phyloP scores from a whole-genome alignment of 192 early-diverging fungal genomes.

The Backusella tuberculispora region DNA sequence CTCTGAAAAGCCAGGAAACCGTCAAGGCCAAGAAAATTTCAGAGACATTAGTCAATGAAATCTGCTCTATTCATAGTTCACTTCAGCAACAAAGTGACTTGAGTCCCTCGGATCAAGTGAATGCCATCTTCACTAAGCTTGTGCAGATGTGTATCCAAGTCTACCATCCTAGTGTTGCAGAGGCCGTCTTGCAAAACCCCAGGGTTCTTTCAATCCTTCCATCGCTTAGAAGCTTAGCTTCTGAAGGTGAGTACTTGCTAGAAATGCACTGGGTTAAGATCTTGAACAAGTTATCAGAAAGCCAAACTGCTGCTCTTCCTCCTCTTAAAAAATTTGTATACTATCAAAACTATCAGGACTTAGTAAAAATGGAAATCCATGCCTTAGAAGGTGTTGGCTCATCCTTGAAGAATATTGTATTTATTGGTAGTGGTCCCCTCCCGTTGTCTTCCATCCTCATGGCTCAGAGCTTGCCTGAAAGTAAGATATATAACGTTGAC shows the following conservation, averaged over 20 bases:
- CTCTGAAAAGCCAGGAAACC: not conserved
- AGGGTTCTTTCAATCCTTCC: not conserved
- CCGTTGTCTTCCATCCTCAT: constrained; percentile 32
- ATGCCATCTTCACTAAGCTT: constrained; percentile 30
- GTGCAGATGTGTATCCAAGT: constrained; percentile 27
- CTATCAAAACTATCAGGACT: constrained; percentile 31
- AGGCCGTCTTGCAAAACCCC: constrained; percentile 1
- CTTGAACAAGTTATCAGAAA: not conserved
- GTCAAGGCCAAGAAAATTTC: not conserved
- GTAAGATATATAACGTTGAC: constrained; percentile 29
- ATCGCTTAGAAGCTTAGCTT: constrained; percentile 24
- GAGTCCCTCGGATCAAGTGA: constrained; percentile 12
- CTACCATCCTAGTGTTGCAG: not conserved
- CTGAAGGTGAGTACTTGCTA: constrained; percentile 28
- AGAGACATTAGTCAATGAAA: not conserved
- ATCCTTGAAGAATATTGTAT: constrained; percentile 12
- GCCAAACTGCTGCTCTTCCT: too few relatives aligned
- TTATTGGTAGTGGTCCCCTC: constrained; percentile 38
- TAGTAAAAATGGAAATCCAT: constrained; percentile 29
- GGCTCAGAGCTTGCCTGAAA: not conserved
- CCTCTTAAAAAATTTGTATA: constrained; percentile 29
- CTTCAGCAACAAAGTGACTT: not conserved
- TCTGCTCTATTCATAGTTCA: not conserved
- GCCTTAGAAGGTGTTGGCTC: constrained; percentile 27
- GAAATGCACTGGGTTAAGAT: constrained; percentile 26